phyloP scores from a whole-genome alignment of 768 basidiomycete species.

The Mycena polygramma region DNA sequence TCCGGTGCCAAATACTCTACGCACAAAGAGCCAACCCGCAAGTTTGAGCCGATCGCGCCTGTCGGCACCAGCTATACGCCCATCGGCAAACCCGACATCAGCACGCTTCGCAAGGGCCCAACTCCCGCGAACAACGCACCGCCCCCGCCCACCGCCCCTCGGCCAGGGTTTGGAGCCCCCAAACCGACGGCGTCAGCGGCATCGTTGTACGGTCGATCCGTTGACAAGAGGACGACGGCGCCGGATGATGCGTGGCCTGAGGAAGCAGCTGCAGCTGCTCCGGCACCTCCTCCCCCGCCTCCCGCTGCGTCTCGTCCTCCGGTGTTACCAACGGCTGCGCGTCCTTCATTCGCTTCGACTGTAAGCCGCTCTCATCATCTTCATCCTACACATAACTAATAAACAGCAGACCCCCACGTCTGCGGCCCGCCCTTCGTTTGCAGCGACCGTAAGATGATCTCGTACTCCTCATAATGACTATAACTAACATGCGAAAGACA shows the following conservation, averaged over 20 bases:
- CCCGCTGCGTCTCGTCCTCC: slow-evolving; percentile 65
- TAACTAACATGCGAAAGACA: slow-evolving; percentile 24
- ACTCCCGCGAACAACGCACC: slow-evolving; percentile 43
- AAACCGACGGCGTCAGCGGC: slow-evolving; percentile 57
- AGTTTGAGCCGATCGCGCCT: slow-evolving; percentile 84
- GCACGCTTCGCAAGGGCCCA: slow-evolving; percentile 60
- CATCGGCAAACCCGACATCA: slow-evolving; percentile 80
- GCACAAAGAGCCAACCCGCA: slow-evolving; percentile 82
- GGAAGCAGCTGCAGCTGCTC: slow-evolving; percentile 52
- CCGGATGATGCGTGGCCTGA: slow-evolving; percentile 74
- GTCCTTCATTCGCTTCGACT: slow-evolving; percentile 57
- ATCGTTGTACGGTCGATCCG: slow-evolving; percentile 57
- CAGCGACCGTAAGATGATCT: slow-evolving; percentile 47
- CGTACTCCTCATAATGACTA: background rate
- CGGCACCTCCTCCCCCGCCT: slow-evolving; percentile 57
- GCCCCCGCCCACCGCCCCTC: slow-evolving; percentile 57
- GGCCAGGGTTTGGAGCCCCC: slow-evolving; percentile 61
- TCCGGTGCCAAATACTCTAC: slow-evolving; percentile 92
- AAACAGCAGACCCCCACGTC: slow-evolving; percentile 39
- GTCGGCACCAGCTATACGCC: slow-evolving; percentile 84
- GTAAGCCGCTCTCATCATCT: slow-evolving; percentile 36
- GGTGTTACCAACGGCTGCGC: slow-evolving; percentile 54
- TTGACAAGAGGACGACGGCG: slow-evolving; percentile 51
- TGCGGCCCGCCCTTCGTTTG: slow-evolving; percentile 56
- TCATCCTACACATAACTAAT: too few relatives aligned